Base-by-base conservation (phyloP, 2,329 filamentous ascomycete species). In the Cytospora mali region DNA sequence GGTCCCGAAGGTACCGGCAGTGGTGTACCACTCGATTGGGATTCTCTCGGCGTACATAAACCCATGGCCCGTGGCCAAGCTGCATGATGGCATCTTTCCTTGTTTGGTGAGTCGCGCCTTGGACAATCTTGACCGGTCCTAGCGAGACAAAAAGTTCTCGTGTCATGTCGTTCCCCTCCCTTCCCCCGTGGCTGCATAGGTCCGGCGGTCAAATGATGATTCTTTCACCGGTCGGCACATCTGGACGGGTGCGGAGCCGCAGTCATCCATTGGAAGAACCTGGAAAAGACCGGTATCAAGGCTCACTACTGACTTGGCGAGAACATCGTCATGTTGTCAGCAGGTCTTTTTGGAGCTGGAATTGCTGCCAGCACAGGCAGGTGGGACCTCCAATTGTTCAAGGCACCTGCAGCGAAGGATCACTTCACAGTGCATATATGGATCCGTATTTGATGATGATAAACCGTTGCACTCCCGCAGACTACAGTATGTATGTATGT, bases 151-250 rank as follows among this genome's bases (percentile, higher is more conserved):
- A 42, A 35, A 25, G 55, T 52, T 23, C 33, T 58, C 23, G 48
- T 42, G 23, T 52, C 31, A 9, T 23, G 42, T 58, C 48, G 55
- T 31, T 16, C 35, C 35, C 16, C 11, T 13, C 33, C 31, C 33
- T 33, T 6, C 25, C 31, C 23, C 33, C 49, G 48, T 53, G 33
- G 10, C 57, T 53, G 57, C 57, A 59, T 49, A 49, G 49, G 29
- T 59, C 57, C 51, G 52, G 56, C 56, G 48, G 56, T 58, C 56
- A 52, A 29, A 58, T 4, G 48, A 31, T 16, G 25, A 1, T 1
- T 53, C 6, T 18, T 33, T 59, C 57, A 59, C 57, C 57, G 57
- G 57, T 59, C 49, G 50, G 48, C 31, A 25, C 49, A 53, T 10
- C n/a, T 46, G n/a, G n/a, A 46, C 42, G 23, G 42, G 29, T 46